A percentile compares a stretch with the other conserved stretches of the same genome.
Evolutionary conservation across 2,329 filamentous ascomycete genomes (phyloP).

Genomic region (Pseudogymnoascus sp.): DNA sequence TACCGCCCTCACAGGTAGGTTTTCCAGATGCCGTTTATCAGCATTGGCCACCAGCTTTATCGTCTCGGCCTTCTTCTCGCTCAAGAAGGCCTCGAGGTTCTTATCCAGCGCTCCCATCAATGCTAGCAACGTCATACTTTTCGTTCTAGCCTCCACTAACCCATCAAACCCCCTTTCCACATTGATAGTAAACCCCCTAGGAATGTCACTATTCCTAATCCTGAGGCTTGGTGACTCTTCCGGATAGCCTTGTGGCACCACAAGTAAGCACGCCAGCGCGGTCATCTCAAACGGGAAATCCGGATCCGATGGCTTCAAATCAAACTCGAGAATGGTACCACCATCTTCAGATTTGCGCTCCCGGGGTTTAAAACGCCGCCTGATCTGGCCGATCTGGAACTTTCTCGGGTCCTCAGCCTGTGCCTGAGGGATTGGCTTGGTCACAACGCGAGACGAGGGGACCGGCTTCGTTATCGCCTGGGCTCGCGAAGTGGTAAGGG

Average conservation of each 20-base stretch:
- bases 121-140: conserved; percentile 53
- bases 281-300: conserved; percentile 77
- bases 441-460: conserved; percentile 44
- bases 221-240: conserved; percentile 49
- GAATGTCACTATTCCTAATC: conserved; percentile 64
- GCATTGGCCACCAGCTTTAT: conserved; percentile 51
- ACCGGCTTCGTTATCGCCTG: conserved; percentile 29
- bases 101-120: conserved; percentile 66
- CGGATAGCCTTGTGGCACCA: conserved; percentile 60
- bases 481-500: conserved; percentile 12
- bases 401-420: conserved; percentile 62
- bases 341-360: conserved; percentile 31
- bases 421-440: conserved; percentile 58
- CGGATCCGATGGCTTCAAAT: conserved; percentile 66
- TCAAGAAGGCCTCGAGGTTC: conserved; percentile 63
- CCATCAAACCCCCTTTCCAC: conserved; percentile 67
- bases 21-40: conserved; percentile 28
- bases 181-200: conserved; percentile 66
- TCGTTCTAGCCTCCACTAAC: conserved; percentile 48
- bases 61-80: conserved; percentile 64
- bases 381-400: conserved; percentile 70
- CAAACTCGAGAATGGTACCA: conserved; percentile 55
- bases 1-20: conserved; percentile 21
- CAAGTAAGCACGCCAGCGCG: conserved; percentile 59
- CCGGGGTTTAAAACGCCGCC: conserved; percentile 54